Base-by-base conservation (phyloP, 169 alveolate genomes). In the Eimeria praecox region DNA sequence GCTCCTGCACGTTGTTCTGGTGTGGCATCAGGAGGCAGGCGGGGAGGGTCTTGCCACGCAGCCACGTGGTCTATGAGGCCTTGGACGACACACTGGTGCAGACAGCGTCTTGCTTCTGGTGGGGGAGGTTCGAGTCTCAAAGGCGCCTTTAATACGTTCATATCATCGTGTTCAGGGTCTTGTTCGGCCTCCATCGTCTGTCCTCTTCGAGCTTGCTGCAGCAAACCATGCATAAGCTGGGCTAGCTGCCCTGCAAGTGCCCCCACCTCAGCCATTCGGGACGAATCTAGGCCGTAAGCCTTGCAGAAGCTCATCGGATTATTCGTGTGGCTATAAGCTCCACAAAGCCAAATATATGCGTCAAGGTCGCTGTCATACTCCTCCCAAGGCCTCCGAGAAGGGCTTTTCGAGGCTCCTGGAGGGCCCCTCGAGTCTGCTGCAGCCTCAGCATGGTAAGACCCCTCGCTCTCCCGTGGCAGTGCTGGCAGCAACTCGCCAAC, bases 321-420 rank as follows among this genome's bases (percentile, higher is more conserved):
- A 12, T 33, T 27, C 38, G 96, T 83, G 69, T 95, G 96, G 78
- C 88, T 56, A 33, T 82, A 95, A 33, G 95, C 96, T 44, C 96
- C 96, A 56, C 95, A 86, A 42, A 95, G 56, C 96, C 96, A 95
- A n/a, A 95, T 27, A 49, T 86, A 86, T 30, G 96, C 96, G 27
- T 95, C 96, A 44, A 95, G 59, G 90, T 95, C 96, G 94, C 92
- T 87, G 62, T 83, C 87, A 40, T 80, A 85, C 54, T 87, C 95
- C 35, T 71, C 77, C 95, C 95, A 90, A 5, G 95, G 95, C 46
- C 91, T 80, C 64, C 85, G 44, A 38, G 35, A 30, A 44, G 73
- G 44, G 90, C 90, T 22, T 35, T 35, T 30, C 52, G 66, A 24
- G 52, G 64, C 56, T 10, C 80, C 75, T 35, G 56, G 30, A 56